Base-by-base conservation (phyloP, 768 basidiomycete genomes). In the Rhodotorula kratochvilovae region DNA sequence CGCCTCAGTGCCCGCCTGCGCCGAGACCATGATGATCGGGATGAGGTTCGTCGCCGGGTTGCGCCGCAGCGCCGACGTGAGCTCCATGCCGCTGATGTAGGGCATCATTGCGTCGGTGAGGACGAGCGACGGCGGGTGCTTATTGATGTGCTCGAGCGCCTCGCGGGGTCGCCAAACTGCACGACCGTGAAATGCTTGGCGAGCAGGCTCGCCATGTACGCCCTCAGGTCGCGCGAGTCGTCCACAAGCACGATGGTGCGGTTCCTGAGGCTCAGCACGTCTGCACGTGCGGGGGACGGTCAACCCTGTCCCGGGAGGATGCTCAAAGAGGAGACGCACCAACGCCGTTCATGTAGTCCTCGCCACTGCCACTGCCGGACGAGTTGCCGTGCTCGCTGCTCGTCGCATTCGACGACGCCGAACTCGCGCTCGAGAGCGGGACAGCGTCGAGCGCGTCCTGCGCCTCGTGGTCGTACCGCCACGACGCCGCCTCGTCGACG, bases 1-100 rank as follows among this genome's bases (percentile, higher is more conserved):
- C 1, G 72, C 70, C 19, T 76, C 75, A 21, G 39, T 25, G 4
- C 75, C 75, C 0, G 72, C 70, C 23, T 66, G 67, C 3, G 75
- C 75, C 1, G 63, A 63, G 55, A 76, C 64, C 61, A 76, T 70
- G 58, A 76, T 53, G 67, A 73, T 54, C 16, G 75, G 71, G 6
- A 71, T 31, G 25, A 71, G 61, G 3, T 61, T 61, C 10, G 67
- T 71, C 11, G 13, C 3, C 8, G 70, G 64, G 31, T 71, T 57
- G 35, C 60, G 60, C 3, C 72, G 72, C 8, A 76, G 33, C 1
- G 53, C 54, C 16, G 54, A 27, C 25, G 73, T 67, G 21, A 76
- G 64, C 45, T 67, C 56, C 63, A 57, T 45, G 11, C 60, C 75
- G 27, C 29, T 59, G 31, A 66, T 21, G 35, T 58, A 36, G 3